phyloP scores from a whole-genome alignment of 768 basidiomycete genomes.

The Boletus coccyginus region DNA sequence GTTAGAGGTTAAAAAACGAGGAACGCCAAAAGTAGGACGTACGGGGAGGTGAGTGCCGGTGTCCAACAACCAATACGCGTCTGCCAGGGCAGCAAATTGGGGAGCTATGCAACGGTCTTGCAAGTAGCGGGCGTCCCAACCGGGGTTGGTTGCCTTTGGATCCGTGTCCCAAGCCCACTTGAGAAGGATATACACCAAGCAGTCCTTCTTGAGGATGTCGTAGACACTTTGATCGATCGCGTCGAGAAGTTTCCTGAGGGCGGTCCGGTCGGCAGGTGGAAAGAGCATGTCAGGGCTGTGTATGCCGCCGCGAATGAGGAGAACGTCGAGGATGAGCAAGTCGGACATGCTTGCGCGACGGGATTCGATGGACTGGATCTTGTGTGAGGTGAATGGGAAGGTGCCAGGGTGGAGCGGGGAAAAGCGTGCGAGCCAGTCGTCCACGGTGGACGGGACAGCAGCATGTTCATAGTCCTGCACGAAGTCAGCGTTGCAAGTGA shows the following conservation, averaged over 20 bases:
- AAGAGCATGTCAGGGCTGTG: conserved; percentile 58
- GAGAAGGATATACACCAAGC: conserved; percentile 75
- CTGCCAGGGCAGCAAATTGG: conserved; percentile 71
- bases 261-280: conserved; percentile 57
- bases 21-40: conserved; percentile 27
- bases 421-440: conserved; percentile 40
- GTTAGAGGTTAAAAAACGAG: not conserved
- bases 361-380: conserved; percentile 55
- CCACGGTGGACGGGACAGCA: conserved; percentile 10
- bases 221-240: conserved; percentile 62
- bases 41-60: conserved; percentile 63
- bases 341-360: conserved; percentile 62
- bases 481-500: not conserved
- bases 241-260: conserved; percentile 56
- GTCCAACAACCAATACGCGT: conserved; percentile 85
- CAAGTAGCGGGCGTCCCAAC: conserved; percentile 39
- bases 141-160: conserved; percentile 39
- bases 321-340: conserved; percentile 69
- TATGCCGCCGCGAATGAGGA: conserved; percentile 64
- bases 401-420: conserved; percentile 39
- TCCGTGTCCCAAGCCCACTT: conserved; percentile 79
- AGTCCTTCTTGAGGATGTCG: conserved; percentile 77
- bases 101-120: conserved; percentile 65
- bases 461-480: conserved; percentile 16
- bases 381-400: conserved; percentile 60